These are phyloP conservation scores for Lactarius akahatsu DNA, from an alignment of 768 basidiomycete genomes.

Conservation along the genomic window DNA sequence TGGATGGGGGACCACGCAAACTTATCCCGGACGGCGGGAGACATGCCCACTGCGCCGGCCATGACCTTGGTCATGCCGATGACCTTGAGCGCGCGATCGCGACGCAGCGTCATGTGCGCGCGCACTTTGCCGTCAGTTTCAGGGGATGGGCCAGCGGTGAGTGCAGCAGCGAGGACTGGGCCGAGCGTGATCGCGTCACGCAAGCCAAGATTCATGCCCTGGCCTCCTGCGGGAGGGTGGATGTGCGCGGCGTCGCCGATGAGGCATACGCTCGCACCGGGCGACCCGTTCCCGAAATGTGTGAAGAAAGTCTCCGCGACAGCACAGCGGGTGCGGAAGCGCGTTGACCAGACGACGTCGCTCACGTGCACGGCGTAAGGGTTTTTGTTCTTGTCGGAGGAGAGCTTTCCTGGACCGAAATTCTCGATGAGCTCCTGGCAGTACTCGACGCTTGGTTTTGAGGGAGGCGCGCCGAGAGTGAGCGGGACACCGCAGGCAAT, in stretches of 20 bases:
- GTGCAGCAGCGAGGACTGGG: conserved; percentile 40
- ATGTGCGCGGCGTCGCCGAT: conserved; percentile 53
- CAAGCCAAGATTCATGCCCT: conserved; percentile 61
- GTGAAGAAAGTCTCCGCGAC: conserved; percentile 43
- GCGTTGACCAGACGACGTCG: conserved; percentile 45
- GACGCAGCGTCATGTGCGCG: conserved; percentile 40
- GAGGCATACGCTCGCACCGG: conserved; percentile 33
- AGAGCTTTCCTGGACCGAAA: conserved; percentile 39
- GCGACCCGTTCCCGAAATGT: conserved; percentile 31
- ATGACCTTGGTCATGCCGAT: conserved; percentile 44
- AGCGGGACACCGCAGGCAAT: conserved; percentile 43
- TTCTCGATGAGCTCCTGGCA: conserved; percentile 45
- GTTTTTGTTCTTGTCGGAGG: conserved; percentile 40
- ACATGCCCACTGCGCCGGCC: conserved; percentile 32
- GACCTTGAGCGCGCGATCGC: conserved; percentile 42
- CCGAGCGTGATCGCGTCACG: conserved; percentile 51
- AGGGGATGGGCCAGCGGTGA: conserved; percentile 32
- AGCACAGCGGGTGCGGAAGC: conserved; percentile 47
- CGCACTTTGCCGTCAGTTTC: conserved; percentile 38
- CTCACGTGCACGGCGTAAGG: conserved; percentile 38
- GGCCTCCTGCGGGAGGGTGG: conserved; percentile 55
- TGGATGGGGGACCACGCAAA: conserved; percentile 27
- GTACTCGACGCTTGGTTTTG: conserved; percentile 41
- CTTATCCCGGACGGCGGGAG: conserved; percentile 34
- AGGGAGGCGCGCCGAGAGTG: conserved; percentile 39